phyloP scores from a whole-genome alignment of 2,329 filamentous ascomycete species.

The Xylaria digitata region DNA sequence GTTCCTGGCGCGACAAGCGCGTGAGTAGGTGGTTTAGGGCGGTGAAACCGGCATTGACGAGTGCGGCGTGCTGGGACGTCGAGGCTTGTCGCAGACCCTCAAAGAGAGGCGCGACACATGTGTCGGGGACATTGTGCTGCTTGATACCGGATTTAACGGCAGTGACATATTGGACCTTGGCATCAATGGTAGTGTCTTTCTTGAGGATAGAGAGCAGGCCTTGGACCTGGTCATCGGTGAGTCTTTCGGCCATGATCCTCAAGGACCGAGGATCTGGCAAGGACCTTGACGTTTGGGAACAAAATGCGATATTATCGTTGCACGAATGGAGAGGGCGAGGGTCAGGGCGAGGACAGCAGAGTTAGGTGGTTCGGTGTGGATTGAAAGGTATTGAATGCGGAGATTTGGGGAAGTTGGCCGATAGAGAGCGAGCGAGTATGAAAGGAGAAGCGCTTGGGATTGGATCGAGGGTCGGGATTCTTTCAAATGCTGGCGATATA shows the following conservation, averaged over 20 bases:
- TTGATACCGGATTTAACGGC: slow-evolving; percentile 89
- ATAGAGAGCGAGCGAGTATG: background rate
- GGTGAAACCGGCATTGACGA: slow-evolving; percentile 86
- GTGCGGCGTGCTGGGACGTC: slow-evolving; percentile 77
- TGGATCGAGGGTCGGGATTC: background rate
- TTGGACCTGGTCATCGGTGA: slow-evolving; percentile 68
- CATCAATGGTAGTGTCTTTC: slow-evolving; percentile 74
- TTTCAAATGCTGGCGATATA: slow-evolving; percentile 1
- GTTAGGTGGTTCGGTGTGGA: background rate
- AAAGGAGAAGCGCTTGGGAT: background rate
- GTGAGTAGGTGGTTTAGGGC: slow-evolving; percentile 89
- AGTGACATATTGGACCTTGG: slow-evolving; percentile 77
- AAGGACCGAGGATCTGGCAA: slow-evolving; percentile 44
- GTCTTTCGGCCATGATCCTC: slow-evolving; percentile 64
- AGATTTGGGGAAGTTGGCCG: slow-evolving; percentile 11
- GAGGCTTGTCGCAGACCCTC: slow-evolving; percentile 83
- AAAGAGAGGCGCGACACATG: slow-evolving; percentile 77
- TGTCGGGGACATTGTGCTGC: slow-evolving; percentile 87
- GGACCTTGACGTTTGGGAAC: slow-evolving; percentile 20
- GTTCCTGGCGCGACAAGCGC: slow-evolving; percentile 85
- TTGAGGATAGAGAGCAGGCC: slow-evolving; percentile 64
- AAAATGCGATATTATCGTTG: slow-evolving; percentile 33
- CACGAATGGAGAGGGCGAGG: slow-evolving; percentile 8
- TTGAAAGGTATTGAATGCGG: slow-evolving; percentile 13
- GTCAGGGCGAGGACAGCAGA: background rate